Base-by-base conservation (phyloP, 2,329 filamentous ascomycete species). In the Stemphylium vesicarium region DNA sequence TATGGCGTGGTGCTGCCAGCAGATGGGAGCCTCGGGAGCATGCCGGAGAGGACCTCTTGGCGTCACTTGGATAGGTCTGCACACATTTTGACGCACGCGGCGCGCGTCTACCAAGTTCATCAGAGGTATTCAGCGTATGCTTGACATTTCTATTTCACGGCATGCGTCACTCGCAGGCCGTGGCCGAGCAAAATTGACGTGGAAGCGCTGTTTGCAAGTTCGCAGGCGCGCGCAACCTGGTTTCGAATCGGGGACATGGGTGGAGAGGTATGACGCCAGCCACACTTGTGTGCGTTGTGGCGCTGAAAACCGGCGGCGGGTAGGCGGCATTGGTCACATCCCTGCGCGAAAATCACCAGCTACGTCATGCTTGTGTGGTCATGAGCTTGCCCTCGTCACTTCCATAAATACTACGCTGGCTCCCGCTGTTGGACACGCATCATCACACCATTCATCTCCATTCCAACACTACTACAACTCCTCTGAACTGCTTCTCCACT, bases 381-480 rank as follows among this genome's bases (percentile, higher is more conserved):
- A 65, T 65, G 57, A 59, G 63, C 49, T 11, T 57, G 29, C 51
- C 56, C 49, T 53, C 57, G 46, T 59, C 55, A 50, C 53, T 62
- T 47, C 59, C 60, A 61, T 70, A 70, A 69, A 71, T 69, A 70
- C 61, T 52, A 49, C 45, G 29, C 38, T 47, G 40, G 47, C 55
- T 43, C 45, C 53, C 56, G 37, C 57, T 59, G 44, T 43, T 37
- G 53, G 45, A 39, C 53, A 56, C 36, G 48, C 54, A 42, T 47
- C 38, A 50, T 53, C 35, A 40, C 24, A 26, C 20, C 45, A 38
- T 29, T 45, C 51, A 20, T 36, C 38, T 35, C 43, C 39, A 48
- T 53, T 46, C 15, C 16, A 31, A 15, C 50, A 41, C 37, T 32
- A 53, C 26, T 39, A 42, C 33, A 35, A 40, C 29, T 32, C 7